phyloP scores from a whole-genome alignment of 2,329 filamentous ascomycete genomes.

The Monosporascus sp. region DNA sequence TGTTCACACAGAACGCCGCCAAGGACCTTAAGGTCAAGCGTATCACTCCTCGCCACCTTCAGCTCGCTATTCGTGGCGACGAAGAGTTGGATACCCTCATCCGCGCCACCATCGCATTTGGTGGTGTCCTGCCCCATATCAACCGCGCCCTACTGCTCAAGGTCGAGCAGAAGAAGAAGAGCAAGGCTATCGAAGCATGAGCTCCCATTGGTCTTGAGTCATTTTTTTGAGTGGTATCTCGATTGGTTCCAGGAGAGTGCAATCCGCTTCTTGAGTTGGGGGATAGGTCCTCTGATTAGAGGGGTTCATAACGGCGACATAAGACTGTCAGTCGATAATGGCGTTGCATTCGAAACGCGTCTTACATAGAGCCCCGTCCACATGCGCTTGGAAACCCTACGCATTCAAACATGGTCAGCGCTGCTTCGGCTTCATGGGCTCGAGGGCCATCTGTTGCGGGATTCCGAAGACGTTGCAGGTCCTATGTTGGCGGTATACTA shows the following conservation, averaged over 20 bases:
- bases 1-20: slow-evolving; percentile 68
- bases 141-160: slow-evolving; percentile 94
- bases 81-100: slow-evolving; percentile 98
- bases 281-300: neutral
- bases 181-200: slow-evolving; percentile 44
- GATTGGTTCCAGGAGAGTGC: neutral
- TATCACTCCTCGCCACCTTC: slow-evolving; percentile 95
- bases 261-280: neutral
- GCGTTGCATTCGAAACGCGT: neutral
- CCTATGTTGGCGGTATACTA: neutral
- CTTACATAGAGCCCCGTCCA: neutral
- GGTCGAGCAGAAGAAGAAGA: slow-evolving; percentile 97
- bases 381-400: neutral
- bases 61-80: slow-evolving; percentile 96
- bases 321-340: neutral
- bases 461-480: neutral
- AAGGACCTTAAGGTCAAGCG: slow-evolving; percentile 99
- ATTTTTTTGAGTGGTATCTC: neutral
- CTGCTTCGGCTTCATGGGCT: neutral
- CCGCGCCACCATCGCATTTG: slow-evolving; percentile 94
- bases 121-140: slow-evolving; percentile 97
- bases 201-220: neutral
- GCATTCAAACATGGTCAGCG: neutral
- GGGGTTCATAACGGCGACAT: neutral
- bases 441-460: no score